Evolutionary conservation across 768 basidiomycete genomes (phyloP), one percentile per base, ranked within the genome.

Genomic region (Tricholoma hemisulphureum): DNA sequence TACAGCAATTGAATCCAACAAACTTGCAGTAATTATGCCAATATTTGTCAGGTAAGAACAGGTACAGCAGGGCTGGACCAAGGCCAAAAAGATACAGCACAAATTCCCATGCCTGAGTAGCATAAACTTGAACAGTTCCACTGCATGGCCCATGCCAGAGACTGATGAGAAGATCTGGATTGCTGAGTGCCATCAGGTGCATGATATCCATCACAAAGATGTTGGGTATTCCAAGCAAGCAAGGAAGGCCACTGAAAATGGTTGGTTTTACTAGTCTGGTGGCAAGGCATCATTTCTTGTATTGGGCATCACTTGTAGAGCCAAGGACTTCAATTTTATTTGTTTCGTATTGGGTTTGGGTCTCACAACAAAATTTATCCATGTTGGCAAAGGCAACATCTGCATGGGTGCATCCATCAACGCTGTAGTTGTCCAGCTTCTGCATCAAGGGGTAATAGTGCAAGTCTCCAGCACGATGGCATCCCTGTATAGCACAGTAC

Each of bases 21-120:
- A 73, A 60, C 11, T 70, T 65, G 60, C 73, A 77, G 54, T 69
- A 77, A 31, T 73, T 67, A 4, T 52, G 26, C 59, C 64, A 74
- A 28, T 74, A 71, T n/a, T 46, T 20, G 0, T 48, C 6, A 0
- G 70, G 75, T 11, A 76, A 67, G n/a, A 73, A 29, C 0, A 48
- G 26, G 14, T 58, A 56, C 23, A 75, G 64, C 14, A 75, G 62
- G 10, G 62, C 73, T 8, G 32, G 32, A 7, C 23, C 32, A 7
- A 34, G 14, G 32, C 32, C 10, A 18, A 34, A 34, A 7, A 34
- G 10, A 11, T 34, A 34, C 32, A 34, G 32, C 32, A 34, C 3
- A 13, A 10, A 34, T 13, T 34, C 32, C 10, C 32, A 34, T 34
- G 32, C 32, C 14, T 37, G 39, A 26, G 34, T n/a, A 21, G 53